Percentiles rank a stretch among this genome's conserved stretches.
phyloP scores from a whole-genome alignment of 805 yeast species.

The Helenozyma baotianmanensis region DNA sequence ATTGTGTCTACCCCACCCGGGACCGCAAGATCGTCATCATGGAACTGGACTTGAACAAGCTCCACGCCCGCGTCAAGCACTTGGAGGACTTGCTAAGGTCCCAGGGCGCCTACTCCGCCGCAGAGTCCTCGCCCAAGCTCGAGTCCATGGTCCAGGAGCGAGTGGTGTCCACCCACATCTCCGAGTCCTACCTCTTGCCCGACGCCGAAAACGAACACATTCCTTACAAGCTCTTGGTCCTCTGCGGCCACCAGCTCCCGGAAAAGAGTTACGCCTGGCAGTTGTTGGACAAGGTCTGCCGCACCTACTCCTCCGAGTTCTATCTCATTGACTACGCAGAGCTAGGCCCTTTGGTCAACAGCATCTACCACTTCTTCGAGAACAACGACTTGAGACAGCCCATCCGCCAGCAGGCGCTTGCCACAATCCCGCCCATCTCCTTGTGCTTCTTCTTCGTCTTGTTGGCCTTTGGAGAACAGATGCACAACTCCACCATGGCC shows the following conservation, averaged over 20 bases:
- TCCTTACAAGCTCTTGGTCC: conserved; percentile 19
- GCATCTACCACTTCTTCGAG: conserved; percentile 13
- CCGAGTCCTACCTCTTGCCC: conserved; percentile 22
- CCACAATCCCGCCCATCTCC: conserved; percentile 10
- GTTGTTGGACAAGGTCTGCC: conserved; percentile 23
- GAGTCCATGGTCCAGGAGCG: conserved; percentile 6
- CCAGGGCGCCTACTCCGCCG: conserved; percentile 8
- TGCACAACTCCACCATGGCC: conserved; percentile 12
- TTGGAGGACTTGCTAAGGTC: conserved; percentile 20
- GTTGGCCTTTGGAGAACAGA: conserved; percentile 38
- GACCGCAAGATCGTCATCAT: conserved; percentile 40
- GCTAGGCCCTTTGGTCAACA: conserved; percentile 12
- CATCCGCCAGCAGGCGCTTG: background rate
- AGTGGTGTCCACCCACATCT: conserved; percentile 1
- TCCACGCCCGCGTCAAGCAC: conserved; percentile 28
- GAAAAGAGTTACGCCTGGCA: conserved; percentile 18
- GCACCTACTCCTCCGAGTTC: conserved; percentile 32
- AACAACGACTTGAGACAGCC: conserved; percentile 1
- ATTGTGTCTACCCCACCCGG: conserved; percentile 33
- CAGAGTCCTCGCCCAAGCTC: background rate
- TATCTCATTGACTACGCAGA: conserved; percentile 27
- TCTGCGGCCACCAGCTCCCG: conserved; percentile 23
- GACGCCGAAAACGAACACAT: conserved; percentile 25
- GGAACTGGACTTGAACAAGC: conserved; percentile 36
- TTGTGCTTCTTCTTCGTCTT: conserved; percentile 31